phyloP scores from a whole-genome alignment of 345 rosid species.

The Aurinia saxatilis region DNA sequence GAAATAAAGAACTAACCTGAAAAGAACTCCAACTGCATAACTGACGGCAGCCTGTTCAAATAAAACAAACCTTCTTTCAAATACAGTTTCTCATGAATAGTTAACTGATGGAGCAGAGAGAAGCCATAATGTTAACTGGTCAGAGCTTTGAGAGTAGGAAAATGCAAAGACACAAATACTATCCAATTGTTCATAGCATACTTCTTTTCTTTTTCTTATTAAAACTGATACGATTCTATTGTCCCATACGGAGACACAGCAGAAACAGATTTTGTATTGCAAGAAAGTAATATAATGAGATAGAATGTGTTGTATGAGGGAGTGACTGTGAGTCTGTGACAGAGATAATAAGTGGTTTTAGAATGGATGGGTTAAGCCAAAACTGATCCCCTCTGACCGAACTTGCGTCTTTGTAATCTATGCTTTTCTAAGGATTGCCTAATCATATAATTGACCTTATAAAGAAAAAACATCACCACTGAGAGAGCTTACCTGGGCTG shows the following conservation, averaged over 20 bases:
- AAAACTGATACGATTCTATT: neutral
- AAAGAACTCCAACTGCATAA: slow-evolving; percentile 73
- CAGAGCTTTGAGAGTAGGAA: neutral
- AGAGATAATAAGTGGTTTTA: too few relatives aligned
- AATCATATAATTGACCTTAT: neutral
- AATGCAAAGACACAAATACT: neutral
- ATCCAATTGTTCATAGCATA: neutral
- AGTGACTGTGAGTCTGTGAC: too few relatives aligned
- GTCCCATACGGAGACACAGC: neutral
- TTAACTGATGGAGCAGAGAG: neutral
- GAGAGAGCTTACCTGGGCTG: slow-evolving; percentile 52
- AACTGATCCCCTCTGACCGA: too few relatives aligned
- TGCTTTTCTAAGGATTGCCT: neutral
- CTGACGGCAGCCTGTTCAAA: slow-evolving; percentile 70
- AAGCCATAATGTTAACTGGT: neutral
- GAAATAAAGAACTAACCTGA: slow-evolving; percentile 50
- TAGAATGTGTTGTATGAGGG: too few relatives aligned
- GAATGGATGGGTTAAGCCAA: too few relatives aligned
- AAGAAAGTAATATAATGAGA: too few relatives aligned
- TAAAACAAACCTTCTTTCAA: neutral
- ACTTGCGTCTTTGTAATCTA: too few relatives aligned
- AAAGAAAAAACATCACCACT: neutral
- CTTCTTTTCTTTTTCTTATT: neutral
- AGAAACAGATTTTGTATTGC: too few relatives aligned
- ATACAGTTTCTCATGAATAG: neutral